Evolutionary conservation across 805 yeast genomes (phyloP).

Genomic region (Candida andamanensis): DNA sequence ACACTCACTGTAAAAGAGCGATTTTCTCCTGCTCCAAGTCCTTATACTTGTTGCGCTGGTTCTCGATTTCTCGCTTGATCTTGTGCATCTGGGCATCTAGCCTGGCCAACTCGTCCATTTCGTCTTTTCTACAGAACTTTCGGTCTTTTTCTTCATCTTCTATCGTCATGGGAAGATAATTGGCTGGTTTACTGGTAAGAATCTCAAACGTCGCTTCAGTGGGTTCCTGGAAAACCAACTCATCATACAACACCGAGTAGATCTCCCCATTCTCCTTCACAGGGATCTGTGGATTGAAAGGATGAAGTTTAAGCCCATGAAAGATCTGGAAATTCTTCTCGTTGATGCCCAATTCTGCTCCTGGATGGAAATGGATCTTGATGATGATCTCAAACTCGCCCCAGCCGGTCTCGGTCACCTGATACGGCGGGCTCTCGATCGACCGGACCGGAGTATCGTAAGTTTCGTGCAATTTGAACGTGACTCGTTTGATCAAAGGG

Average conservation of each 20-base stretch:
- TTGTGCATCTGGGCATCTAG: constrained; percentile 35
- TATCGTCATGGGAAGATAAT: constrained; percentile 38
- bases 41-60: constrained; percentile 33
- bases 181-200: constrained; percentile 66
- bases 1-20: constrained; percentile 28
- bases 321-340: constrained; percentile 84
- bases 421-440: constrained; percentile 86
- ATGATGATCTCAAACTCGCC: constrained; percentile 95
- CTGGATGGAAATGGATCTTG: constrained; percentile 80
- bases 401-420: constrained; percentile 98
- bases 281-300: constrained; percentile 52
- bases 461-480: constrained; percentile 93
- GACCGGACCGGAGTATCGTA: constrained; percentile 83
- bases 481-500: constrained; percentile 80
- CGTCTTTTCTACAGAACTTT: constrained; percentile 37
- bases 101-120: constrained; percentile 36
- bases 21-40: constrained; percentile 38
- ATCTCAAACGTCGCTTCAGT: constrained; percentile 82
- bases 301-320: constrained; percentile 89
- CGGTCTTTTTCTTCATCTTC: constrained; percentile 33
- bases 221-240: constrained; percentile 91
- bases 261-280: constrained; percentile 39
- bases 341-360: constrained; percentile 53
- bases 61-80: constrained; percentile 37
- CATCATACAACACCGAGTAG: constrained; percentile 64